phyloP scores from a whole-genome alignment of 306 rosid species.

The Fragaria ananassa region DNA sequence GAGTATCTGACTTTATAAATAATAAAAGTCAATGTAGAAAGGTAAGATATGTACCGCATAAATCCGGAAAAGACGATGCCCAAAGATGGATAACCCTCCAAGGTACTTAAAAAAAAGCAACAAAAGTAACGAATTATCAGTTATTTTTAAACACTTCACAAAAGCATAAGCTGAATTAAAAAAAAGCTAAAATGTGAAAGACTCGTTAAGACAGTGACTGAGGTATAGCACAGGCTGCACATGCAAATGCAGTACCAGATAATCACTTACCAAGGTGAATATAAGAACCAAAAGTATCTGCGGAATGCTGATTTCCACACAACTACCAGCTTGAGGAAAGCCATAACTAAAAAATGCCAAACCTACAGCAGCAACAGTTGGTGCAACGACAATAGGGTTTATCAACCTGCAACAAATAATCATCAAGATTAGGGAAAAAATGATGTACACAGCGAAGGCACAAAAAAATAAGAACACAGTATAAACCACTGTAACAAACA shows the following conservation, averaged over 20 bases:
- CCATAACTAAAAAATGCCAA: constrained; percentile 96
- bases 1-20: background rate
- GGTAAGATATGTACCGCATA: constrained; percentile 65
- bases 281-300: constrained; percentile 70
- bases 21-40: background rate
- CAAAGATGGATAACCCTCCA: constrained; percentile 76
- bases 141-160: constrained; percentile 23
- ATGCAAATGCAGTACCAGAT: constrained; percentile 6
- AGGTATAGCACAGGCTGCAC: background rate
- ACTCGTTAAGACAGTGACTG: background rate
- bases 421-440: background rate
- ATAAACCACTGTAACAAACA: background rate
- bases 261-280: constrained; percentile 65
- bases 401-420: constrained; percentile 51
- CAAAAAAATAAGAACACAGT: background rate
- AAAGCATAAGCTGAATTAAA: constrained; percentile 18
- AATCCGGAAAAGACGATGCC: constrained; percentile 65
- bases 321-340: constrained; percentile 87
- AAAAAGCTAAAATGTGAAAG: constrained; percentile 12
- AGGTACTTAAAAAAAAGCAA: constrained; percentile 56
- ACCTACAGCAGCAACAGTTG: constrained; percentile 92
- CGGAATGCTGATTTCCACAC: constrained; percentile 86
- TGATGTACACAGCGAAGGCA: background rate
- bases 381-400: constrained; percentile 94
- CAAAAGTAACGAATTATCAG: constrained; percentile 4